These are phyloP conservation scores for Apiospora marii DNA, from an alignment of 2,329 filamentous ascomycete genomes.

Conservation along the genomic window DNA sequence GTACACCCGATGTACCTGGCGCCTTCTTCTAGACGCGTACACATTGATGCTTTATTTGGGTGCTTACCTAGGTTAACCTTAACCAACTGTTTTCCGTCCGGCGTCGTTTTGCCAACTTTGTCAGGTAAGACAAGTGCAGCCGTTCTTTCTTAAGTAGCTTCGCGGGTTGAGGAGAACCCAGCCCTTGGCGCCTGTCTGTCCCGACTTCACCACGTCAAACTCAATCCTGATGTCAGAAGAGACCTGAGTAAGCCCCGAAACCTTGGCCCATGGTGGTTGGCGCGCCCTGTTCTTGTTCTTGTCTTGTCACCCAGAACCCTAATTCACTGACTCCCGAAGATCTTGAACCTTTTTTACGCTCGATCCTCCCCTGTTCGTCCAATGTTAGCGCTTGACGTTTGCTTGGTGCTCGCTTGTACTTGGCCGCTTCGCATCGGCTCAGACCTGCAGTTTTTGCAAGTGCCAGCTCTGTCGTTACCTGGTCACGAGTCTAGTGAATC, in stretches of 20 bases:
- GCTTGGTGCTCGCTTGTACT: neutral
- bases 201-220: neutral
- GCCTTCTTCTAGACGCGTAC: neutral
- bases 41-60: neutral
- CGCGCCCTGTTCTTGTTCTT: neutral
- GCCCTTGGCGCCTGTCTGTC: neutral
- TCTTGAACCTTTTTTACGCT: neutral
- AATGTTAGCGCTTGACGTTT: neutral
- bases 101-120: neutral
- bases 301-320: neutral
- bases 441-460: neutral
- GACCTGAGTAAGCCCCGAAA: conserved; percentile 2
- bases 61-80: conserved; percentile 4
- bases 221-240: neutral
- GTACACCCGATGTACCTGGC: neutral
- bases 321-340: neutral
- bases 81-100: neutral
- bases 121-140: neutral
- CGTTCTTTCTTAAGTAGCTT: neutral
- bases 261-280: neutral
- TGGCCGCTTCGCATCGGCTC: neutral
- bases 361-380: neutral
- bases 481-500: neutral
- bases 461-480: neutral
- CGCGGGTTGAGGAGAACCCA: neutral